Conservation (phyloP, 768 basidiomycete species). For the Candolleomyces efflorescens region DNA sequence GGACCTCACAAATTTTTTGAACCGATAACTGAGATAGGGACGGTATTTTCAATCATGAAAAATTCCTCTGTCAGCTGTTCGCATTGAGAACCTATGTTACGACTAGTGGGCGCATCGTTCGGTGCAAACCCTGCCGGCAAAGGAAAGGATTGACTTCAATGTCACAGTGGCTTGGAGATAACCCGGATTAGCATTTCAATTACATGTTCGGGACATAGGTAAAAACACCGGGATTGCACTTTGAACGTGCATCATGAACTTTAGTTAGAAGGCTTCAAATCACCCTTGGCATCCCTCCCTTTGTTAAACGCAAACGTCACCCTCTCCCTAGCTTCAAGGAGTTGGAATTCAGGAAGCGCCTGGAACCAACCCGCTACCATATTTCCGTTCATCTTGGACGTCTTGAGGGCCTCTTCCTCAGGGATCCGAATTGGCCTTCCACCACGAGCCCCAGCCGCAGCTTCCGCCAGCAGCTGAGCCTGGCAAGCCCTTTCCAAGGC, state of each 20-base stretch:
- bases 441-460: slow-evolving; percentile 30
- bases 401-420: slow-evolving; percentile 22
- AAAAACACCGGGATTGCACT: too few relatives aligned
- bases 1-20: too few relatives aligned
- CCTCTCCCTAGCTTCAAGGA: slow-evolving; percentile 29
- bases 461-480: slow-evolving; percentile 41
- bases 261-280: neutral
- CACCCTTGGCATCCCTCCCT: neutral
- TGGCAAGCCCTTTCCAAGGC: slow-evolving; percentile 43
- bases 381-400: slow-evolving; percentile 21
- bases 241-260: neutral
- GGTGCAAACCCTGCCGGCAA: too few relatives aligned
- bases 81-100: too few relatives aligned
- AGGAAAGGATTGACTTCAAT: too few relatives aligned
- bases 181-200: too few relatives aligned
- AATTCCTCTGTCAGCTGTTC: too few relatives aligned
- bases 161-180: too few relatives aligned
- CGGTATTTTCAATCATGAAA: too few relatives aligned
- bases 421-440: slow-evolving; percentile 19
- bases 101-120: too few relatives aligned
- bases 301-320: slow-evolving; percentile 12
- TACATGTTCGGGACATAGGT: too few relatives aligned
- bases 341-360: slow-evolving; percentile 31
- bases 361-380: slow-evolving; percentile 33
- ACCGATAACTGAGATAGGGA: too few relatives aligned